These are phyloP conservation scores for Peronospora farinosa DNA, from an alignment of 352 stramenopile genomes.

Conservation along the genomic window DNA sequence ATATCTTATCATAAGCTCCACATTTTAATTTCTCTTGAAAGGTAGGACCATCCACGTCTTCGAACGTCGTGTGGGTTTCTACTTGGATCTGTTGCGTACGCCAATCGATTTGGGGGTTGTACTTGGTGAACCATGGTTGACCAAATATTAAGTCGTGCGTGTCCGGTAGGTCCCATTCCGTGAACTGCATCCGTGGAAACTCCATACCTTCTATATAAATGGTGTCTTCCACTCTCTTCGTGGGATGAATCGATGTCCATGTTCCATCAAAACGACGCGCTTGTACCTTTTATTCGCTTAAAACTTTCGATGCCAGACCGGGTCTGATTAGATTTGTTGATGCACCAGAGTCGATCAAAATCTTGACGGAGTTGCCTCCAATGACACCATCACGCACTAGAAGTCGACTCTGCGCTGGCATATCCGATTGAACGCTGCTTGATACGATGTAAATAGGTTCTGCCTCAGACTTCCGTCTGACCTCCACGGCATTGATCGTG, in stretches of 20 bases:
- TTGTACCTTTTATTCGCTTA: not conserved
- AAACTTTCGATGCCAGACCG: not conserved
- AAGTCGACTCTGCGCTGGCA: not conserved
- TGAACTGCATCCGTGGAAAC: slow-evolving; percentile 8
- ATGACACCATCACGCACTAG: not conserved
- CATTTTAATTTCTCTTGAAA: slow-evolving; percentile 1
- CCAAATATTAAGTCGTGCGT: slow-evolving; percentile 17
- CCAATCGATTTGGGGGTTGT: slow-evolving; percentile 9
- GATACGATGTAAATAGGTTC: not conserved
- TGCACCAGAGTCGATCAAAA: not conserved
- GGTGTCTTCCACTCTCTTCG: slow-evolving; percentile 9
- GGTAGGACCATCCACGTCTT: slow-evolving; percentile 6
- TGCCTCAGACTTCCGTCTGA: not conserved
- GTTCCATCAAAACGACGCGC: slow-evolving; percentile 6
- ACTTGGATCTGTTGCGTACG: slow-evolving; percentile 6
- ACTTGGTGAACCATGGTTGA: slow-evolving; percentile 15
- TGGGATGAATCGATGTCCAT: slow-evolving; percentile 3
- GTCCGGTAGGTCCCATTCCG: slow-evolving; percentile 8
- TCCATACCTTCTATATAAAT: slow-evolving; percentile 10
- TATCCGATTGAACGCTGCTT: not conserved
- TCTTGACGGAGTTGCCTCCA: too few species aligned
- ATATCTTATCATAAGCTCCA: slow-evolving; percentile 7
- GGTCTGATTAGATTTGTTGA: slow-evolving; percentile 3
- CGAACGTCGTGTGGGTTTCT: not conserved
- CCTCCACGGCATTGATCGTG: not conserved